Percentiles rank a stretch among this genome's conserved stretches.
These are phyloP conservation scores for Sclerotinia minor DNA, from an alignment of 2,329 filamentous ascomycete species.

Conservation along the genomic window DNA sequence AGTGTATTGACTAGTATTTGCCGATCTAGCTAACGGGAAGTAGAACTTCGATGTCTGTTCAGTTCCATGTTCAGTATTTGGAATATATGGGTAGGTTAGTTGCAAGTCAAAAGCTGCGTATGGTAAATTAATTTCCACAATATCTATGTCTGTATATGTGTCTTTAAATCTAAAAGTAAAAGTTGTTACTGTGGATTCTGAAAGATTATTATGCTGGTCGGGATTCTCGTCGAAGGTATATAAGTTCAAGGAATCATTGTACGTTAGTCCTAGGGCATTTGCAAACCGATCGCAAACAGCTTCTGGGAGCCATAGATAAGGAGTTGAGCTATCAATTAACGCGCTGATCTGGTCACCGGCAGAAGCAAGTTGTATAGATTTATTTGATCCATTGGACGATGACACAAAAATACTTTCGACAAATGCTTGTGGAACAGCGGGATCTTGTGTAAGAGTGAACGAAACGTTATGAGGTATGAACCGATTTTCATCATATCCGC, in stretches of 20 bases:
- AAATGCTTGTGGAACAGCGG: slow-evolving; percentile 44
- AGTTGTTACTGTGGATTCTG: slow-evolving; percentile 52
- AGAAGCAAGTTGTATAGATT: slow-evolving; percentile 31
- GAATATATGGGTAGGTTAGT: slow-evolving; percentile 37
- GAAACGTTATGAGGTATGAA: slow-evolving; percentile 60
- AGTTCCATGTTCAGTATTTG: slow-evolving; percentile 50
- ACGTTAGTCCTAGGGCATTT: slow-evolving; percentile 61
- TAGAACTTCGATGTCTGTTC: slow-evolving; percentile 44
- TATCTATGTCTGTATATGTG: slow-evolving; percentile 46
- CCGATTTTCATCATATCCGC: slow-evolving; percentile 66
- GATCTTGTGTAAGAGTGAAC: slow-evolving; percentile 57
- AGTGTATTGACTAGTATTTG: slow-evolving; percentile 39
- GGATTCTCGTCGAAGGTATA: slow-evolving; percentile 62
- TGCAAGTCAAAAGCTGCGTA: slow-evolving; percentile 42
- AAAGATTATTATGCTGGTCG: slow-evolving; percentile 51
- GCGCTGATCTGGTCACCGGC: slow-evolving; percentile 34
- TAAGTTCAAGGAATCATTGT: slow-evolving; percentile 62
- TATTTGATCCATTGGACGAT: slow-evolving; percentile 47
- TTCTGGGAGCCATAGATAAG: slow-evolving; percentile 63
- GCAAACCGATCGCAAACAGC: slow-evolving; percentile 65
- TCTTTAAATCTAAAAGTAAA: slow-evolving; percentile 54
- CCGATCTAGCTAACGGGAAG: slow-evolving; percentile 40
- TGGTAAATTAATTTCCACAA: slow-evolving; percentile 43
- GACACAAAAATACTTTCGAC: slow-evolving; percentile 35
- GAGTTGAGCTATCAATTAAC: slow-evolving; percentile 62